Evolutionary conservation across 805 yeast species (phyloP), one percentile per base, ranked within the genome.

Genomic region (Myxozyma kluyveri): DNA sequence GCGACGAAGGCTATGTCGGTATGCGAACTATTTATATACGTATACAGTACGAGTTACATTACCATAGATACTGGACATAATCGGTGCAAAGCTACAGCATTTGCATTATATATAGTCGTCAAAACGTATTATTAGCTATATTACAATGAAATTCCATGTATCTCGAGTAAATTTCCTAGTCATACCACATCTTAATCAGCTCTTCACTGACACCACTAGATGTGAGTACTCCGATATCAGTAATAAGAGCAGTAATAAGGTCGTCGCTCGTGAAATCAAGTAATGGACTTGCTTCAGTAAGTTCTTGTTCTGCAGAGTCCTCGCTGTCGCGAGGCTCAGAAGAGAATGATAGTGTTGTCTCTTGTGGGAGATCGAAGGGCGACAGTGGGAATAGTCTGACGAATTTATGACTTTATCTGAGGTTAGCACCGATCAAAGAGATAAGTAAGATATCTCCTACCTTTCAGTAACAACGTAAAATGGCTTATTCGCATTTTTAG

Each of bases 161-260:
- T 35, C 2, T 35, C 27, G 9, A 17, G 19, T 26, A n/a, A 38
- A 17, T 14, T 22, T 2, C 23, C 42, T 33, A 57, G 24, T 56
- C 60, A 36, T 57, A 56, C 60, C 59, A 93, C 82, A 93, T 88
- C 71, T 93, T 93, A 67, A 93, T 93, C 69, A 93, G 78, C 71
- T 93, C 99, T 68, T 93, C 99, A n/a, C 96, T 85, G 19, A 93
- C 99, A 0, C 98, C 98, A 54, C 96, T 85, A 10, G 99, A 96
- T 4, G 99, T 93, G 61, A 93, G 76, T 1, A 93, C 97, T 17
- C 99, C 99, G 58, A 93, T 75, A 68, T 93, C 99, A 2, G 99
- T 91, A 54, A 93, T 88, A 60, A 93, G 77, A 2, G 98, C 98
- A 2, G 99, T 93, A 48, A 93, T 86, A 65, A 84, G 88, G 62